phyloP scores from a whole-genome alignment of 1,284 basidiomycete genomes.

The Rhodotorula sp. region DNA sequence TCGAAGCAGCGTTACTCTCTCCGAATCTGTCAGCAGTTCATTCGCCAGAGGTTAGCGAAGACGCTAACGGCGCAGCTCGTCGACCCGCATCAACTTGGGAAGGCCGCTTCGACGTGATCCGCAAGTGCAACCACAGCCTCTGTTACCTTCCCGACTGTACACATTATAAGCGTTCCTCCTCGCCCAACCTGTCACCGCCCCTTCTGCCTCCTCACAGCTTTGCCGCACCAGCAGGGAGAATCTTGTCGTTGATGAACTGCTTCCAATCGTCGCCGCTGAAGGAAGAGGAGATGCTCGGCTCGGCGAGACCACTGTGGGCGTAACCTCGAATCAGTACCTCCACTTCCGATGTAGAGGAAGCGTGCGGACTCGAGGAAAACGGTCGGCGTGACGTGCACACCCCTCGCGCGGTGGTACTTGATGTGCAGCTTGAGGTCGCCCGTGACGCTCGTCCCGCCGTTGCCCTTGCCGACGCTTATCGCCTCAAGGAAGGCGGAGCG shows the following conservation, averaged over 20 bases:
- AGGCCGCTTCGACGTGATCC: too few relatives aligned
- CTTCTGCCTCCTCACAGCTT: not conserved
- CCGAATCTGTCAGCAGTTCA: too few relatives aligned
- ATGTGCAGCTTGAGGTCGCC: constrained; percentile 43
- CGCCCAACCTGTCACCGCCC: too few relatives aligned
- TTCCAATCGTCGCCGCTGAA: constrained; percentile 85
- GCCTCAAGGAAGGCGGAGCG: constrained; percentile 48
- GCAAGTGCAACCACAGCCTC: too few relatives aligned
- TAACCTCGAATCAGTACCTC: constrained; percentile 36
- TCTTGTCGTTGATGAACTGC: constrained; percentile 63
- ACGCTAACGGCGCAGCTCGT: too few relatives aligned
- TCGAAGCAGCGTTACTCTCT: too few relatives aligned
- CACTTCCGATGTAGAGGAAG: not conserved
- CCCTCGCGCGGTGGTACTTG: constrained; percentile 49
- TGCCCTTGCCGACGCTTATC: constrained; percentile 49
- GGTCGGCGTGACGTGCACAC: constrained; percentile 54
- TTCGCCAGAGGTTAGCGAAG: too few relatives aligned
- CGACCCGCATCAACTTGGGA: too few relatives aligned
- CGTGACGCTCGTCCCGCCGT: constrained; percentile 48
- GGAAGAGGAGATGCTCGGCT: constrained; percentile 73
- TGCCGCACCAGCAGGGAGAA: not conserved
- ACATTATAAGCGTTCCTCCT: too few relatives aligned
- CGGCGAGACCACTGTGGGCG: constrained; percentile 64
- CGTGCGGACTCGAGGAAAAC: constrained; percentile 42
- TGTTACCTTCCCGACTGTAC: too few relatives aligned